Conservation (phyloP, 169 alveolate genomes). For the Plasmodium cynomolgi region DNA sequence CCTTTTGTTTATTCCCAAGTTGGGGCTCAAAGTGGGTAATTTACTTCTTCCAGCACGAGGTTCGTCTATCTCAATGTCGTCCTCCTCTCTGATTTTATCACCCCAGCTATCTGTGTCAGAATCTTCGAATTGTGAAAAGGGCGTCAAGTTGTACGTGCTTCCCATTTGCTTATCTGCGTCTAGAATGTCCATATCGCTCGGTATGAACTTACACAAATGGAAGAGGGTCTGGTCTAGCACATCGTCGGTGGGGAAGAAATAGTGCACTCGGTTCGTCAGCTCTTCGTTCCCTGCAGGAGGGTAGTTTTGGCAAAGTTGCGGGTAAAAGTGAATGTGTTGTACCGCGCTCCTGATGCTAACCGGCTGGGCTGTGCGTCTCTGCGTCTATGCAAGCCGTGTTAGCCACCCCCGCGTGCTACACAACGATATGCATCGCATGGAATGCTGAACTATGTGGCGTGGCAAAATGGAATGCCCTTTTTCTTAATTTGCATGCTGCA, state of each 20-base stretch:
- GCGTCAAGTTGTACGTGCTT: neutral
- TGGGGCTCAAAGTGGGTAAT: neutral
- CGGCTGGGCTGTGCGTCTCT: neutral
- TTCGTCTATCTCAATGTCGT: constrained; percentile 6
- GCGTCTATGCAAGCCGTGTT: neutral
- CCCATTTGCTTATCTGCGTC: neutral
- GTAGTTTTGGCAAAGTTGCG: neutral
- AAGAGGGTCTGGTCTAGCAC: constrained; percentile 43
- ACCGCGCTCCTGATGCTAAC: neutral
- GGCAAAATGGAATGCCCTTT: neutral
- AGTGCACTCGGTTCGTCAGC: constrained; percentile 35
- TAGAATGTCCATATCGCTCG: constrained; percentile 41
- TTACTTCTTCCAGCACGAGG: neutral
- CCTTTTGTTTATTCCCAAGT: neutral
- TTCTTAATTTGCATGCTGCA: neutral
- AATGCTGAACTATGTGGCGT: neutral
- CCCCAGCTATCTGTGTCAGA: constrained; percentile 62
- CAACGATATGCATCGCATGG: neutral
- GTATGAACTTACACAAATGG: constrained; percentile 56
- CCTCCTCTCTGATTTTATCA: neutral
- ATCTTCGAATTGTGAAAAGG: constrained; percentile 4
- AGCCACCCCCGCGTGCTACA: neutral
- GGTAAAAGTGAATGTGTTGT: neutral
- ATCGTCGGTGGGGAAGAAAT: constrained; percentile 43
- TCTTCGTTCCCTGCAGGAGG: constrained; percentile 18